Evolutionary conservation across 805 yeast species (phyloP).

Genomic region (Saccharomycopsis synnaedendra): DNA sequence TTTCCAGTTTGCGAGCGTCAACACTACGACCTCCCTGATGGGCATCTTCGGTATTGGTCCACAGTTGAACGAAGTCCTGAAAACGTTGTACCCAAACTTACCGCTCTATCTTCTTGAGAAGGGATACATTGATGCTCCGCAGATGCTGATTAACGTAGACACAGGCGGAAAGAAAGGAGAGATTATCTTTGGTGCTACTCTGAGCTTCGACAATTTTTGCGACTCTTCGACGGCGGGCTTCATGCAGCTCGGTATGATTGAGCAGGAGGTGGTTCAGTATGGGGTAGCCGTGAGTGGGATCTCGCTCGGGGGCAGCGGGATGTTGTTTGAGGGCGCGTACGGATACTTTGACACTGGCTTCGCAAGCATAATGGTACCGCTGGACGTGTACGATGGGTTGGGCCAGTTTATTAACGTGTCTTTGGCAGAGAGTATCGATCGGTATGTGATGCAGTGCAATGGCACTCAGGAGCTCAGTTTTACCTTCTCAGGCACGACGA

Average conservation of each 20-base stretch:
- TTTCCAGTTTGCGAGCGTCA: slow-evolving; percentile 15
- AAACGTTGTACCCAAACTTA: slow-evolving; percentile 1
- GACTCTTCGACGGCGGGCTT: neutral
- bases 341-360: neutral
- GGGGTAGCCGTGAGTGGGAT: neutral
- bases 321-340: neutral
- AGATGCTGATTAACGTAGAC: neutral
- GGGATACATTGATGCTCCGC: neutral
- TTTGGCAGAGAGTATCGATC: no score
- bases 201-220: neutral
- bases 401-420: no score
- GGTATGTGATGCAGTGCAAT: no score
- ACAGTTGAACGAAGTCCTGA: slow-evolving; percentile 5
- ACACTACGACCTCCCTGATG: slow-evolving; percentile 17
- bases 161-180: no score
- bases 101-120: neutral
- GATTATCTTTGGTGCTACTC: neutral
- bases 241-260: neutral
- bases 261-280: neutral
- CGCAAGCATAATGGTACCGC: neutral
- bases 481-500: no score
- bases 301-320: neutral
- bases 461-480: no score
- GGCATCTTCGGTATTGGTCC: slow-evolving; percentile 12
- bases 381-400: neutral